Base-by-base conservation (phyloP, 345 rosid species). In the Alliaria petiolata region DNA sequence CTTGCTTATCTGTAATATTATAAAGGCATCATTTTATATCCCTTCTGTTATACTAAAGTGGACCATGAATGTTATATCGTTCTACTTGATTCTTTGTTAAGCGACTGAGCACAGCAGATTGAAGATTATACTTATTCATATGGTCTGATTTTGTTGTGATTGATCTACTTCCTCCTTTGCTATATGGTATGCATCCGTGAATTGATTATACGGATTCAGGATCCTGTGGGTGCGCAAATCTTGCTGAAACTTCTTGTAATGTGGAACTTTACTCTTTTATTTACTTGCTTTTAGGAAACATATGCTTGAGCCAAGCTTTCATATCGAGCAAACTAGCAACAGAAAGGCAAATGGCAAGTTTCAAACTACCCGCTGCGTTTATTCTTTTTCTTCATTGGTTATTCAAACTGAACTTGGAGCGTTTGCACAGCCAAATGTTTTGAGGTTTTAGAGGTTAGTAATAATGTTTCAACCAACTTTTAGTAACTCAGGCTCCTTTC, bases 1-100 rank as follows among this genome's bases (percentile, higher is more conserved):
- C 76, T 72, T 72, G 22, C 52, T 47, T 65, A 10, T 73, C 60
- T 73, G 71, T 45, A 65, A 64, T 36, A 71, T 17, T 26, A 22
- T 45, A 16, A 43, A 53, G 65, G 77, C 28, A 58, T 28, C 51
- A 60, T 62, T 62, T 59, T 70, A 17, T 70, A 28, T 30, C 12
- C 52, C 33, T 39, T 60, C 3, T 38, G 60, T 16, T 60, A 14
- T 28, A 22, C 25, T 20, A 35, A 31, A 53, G 55, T 47, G 30
- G 66, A 38, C 49, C 26, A 6, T 30, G 17, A 28, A 6, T 73
- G 36, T 73, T 65, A 10, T 57, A n/a, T 26, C 14, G 19, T 53
- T 38, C 17, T 30, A 38, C 51, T 56, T 46, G 33, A 47, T 54
- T 46, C 70, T 55, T 19, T 25, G 57, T 54, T 34, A 7, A 44